Base-by-base conservation (phyloP, 2,329 filamentous ascomycete species). In the Dendryphion nanum region DNA sequence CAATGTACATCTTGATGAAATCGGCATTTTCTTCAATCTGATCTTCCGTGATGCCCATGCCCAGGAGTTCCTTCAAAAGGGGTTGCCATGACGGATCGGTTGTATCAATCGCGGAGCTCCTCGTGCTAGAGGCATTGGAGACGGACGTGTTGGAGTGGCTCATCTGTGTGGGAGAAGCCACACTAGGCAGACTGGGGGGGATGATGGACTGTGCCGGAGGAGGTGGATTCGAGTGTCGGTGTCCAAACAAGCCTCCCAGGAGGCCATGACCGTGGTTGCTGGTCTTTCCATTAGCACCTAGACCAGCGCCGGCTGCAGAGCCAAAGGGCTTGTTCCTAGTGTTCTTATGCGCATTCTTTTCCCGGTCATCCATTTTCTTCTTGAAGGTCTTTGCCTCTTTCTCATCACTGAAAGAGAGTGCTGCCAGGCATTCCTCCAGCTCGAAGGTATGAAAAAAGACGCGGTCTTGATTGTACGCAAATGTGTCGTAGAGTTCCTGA, bases 401-500 rank as follows among this genome's bases (percentile, higher is more conserved):
- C 73, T 97, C 93, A 66, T 97, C 93, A 44, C 85, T 83, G 59
- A 98, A 98, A 17, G 89, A 95, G 43, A 98, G 72, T 1, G 84
- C 93, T 5, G 89, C 93, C 44, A 94, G 72, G 58, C 89, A 97
- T 47, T 94, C 83, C 68, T 97, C 90, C 39, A 95, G 78, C 71
- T 98, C 93, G 63, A 98, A 98, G 5, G 88, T 89, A 69, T 97
- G 90, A 70, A 98, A 98, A 71, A 96, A 98, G 43, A 88, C 91
- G 45, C 93, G 84, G 65, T 98, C 93, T 62, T 96, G 91, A 69
- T 96, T 95, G 74, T 97, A 98, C 47, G 77, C 76, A 76, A 95
- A 97, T 35, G 82, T 83, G 54, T 98, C 91, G 71, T 95, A 98
- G 56, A 98, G 89, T 69, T 98, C 93, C 71, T 97, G 91, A 59